Base-by-base conservation (phyloP, 495 filamentous ascomycete species). In the Peziza echinospora region DNA sequence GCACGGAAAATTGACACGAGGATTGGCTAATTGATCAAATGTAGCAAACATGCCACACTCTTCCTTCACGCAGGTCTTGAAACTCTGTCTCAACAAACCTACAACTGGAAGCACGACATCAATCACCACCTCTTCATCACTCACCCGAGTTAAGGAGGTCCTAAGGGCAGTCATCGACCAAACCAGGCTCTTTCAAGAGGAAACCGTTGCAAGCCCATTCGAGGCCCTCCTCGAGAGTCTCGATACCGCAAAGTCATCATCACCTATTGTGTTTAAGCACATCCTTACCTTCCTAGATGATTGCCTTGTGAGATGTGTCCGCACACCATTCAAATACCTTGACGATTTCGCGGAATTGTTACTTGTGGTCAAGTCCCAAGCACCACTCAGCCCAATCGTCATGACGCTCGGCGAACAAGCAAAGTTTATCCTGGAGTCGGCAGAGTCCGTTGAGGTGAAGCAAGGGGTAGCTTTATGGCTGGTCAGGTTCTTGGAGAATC, bases 211-310 rank as follows among this genome's bases (percentile, higher is more conserved):
- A 5, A 44, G 49, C 13, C 57, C 57, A 13, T 46, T 60, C 10
- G 56, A 59, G 21, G 57, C 50, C 16, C 45, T 60, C 40, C 45
- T 60, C 3, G 57, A 60, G 39, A 59, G 56, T 23, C 47, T 60
- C 43, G 37, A 28, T n/a, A 17, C 24, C 1, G 40, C 48, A 11
- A 6, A 11, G 13, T 11, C 30, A 37, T 37, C 30, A 7, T 37
- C 30, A 37, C 13, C 13, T 4, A 6, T 13, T 13, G 30, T 4
- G 19, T 45, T 53, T 23, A 48, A 51, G 3, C 47, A 28, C 11
- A 26, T 53, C 26, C 51, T 60, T 16, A 49, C 43, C 0, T 47
- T 60, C 19, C 49, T 60, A 19, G 57, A 60, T 4, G 50, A 60
- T 34, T 49, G 50, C 10, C 30, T 56, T 17, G 46, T 44, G 39